Base-by-base conservation (phyloP, 208 protist species). In the Crithidia thermophila region DNA sequence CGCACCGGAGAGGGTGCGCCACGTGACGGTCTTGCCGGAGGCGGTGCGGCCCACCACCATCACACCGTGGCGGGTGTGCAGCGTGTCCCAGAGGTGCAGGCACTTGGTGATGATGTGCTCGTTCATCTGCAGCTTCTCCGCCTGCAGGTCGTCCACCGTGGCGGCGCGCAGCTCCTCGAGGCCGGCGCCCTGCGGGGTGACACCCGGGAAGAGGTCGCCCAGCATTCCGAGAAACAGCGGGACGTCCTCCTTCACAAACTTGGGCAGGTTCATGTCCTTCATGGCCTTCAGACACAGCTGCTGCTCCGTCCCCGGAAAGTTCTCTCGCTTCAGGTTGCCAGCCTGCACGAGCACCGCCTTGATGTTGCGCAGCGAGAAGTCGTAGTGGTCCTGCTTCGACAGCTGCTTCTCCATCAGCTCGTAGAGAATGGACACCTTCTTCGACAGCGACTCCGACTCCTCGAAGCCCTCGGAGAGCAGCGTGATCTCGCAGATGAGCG, bases 351-450 rank as follows among this genome's bases (percentile, higher is more conserved):
- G 82, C 37, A 99, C 96, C 4, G 98, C 96, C 71, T 99, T 99
- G 73, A 99, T 97, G 76, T 98, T 97, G 65, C 98, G 96, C 9
- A 99, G 85, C 28, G 97, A 98, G 75, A 97, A 99, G 72, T 99
- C 98, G 80, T 99, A 99, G 85, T 99, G 98, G 57, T 98, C 92
- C 81, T 99, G 98, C 88, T 98, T 98, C 34, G 97, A 99, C 42
- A 99, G 86, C 86, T 99, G 98, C 84, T 99, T 95, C 60, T 94
- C 87, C 78, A 97, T 96, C 16, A 99, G 81, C 77, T 98, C 85
- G 82, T 99, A 99, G 23, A 99, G 72, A 46, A 98, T 98, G 30
- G 89, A 94, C 18, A 99, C 93, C 85, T 99, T 99, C 79, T 98
- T 92, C 5, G 97, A 91, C 3, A 99, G 81, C 37, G 81, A 63